Percentiles rank a stretch among this genome's conserved stretches.
Conservation (phyloP, 441 rosid species). For the Adansonia grandidieri region DNA sequence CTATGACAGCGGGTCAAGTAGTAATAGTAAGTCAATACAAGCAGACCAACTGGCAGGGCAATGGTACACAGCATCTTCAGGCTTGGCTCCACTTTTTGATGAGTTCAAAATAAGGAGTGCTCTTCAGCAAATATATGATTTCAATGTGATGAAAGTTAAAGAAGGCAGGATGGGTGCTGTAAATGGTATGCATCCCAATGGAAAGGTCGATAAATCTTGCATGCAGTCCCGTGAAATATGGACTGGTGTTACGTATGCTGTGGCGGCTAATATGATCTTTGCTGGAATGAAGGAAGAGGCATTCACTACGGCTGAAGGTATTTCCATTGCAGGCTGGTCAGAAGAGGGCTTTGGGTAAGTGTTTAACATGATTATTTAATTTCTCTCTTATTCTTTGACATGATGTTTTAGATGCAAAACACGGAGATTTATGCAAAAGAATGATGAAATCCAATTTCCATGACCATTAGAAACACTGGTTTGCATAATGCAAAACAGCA, state of each 20-base stretch:
- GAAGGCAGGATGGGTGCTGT: conserved; percentile 97
- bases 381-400: background rate
- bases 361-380: background rate
- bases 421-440: background rate
- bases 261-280: conserved; percentile 89
- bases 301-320: conserved; percentile 87
- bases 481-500: background rate
- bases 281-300: conserved; percentile 94
- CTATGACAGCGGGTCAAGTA: conserved; percentile 88
- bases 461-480: background rate
- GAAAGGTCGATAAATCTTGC: conserved; percentile 91
- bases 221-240: conserved; percentile 99
- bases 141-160: conserved; percentile 85
- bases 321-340: conserved; percentile 94
- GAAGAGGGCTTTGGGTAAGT: conserved; percentile 97
- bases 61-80: conserved; percentile 95
- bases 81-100: conserved; percentile 83
- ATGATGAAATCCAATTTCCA: background rate
- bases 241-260: conserved; percentile 93
- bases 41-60: conserved; percentile 98
- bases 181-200: conserved; percentile 94
- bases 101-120: conserved; percentile 73
- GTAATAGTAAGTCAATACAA: conserved; percentile 96
- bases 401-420: background rate
- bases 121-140: conserved; percentile 79